A percentile compares a stretch with the other conserved stretches of the same genome.
Evolutionary conservation across 208 protist genomes (phyloP).

Genomic region (Balamuthia mandrillaris): DNA sequence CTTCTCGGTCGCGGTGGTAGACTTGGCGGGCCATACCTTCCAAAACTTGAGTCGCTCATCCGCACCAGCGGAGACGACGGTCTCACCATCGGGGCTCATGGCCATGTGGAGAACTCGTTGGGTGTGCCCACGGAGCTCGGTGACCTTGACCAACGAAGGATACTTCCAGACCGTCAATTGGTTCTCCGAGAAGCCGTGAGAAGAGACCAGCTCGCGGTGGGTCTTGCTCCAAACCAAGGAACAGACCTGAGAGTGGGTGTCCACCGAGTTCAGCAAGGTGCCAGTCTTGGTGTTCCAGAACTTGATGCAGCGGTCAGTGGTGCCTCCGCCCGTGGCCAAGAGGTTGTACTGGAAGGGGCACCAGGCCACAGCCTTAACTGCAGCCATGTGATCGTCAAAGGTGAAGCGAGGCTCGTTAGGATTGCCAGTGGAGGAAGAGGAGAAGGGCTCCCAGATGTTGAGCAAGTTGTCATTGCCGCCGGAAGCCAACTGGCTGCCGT

Average conservation of each 20-base stretch:
- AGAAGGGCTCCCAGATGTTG: conserved; percentile 91
- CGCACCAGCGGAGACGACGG: conserved; percentile 54
- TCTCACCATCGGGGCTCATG: conserved; percentile 89
- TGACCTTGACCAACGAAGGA: conserved; percentile 91
- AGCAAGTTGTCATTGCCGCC: conserved; percentile 98
- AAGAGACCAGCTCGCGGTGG: conserved; percentile 94
- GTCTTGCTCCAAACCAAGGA: conserved; percentile 89
- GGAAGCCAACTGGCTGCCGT: conserved; percentile 87
- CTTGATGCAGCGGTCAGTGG: conserved; percentile 92
- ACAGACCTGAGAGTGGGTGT: conserved; percentile 92
- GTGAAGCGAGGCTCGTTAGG: conserved; percentile 73
- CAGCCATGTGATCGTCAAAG: conserved; percentile 82
- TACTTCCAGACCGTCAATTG: conserved; percentile 99
- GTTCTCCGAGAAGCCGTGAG: conserved; percentile 97
- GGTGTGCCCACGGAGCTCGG: conserved; percentile 95
- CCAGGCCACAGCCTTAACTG: conserved; percentile 97
- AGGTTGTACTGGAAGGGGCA: conserved; percentile 81
- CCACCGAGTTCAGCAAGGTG: conserved; percentile 82
- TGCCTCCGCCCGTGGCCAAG: conserved; percentile 95
- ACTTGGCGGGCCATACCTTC: too few species aligned
- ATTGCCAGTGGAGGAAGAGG: conserved; percentile 51
- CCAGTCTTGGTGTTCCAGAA: conserved; percentile 97
- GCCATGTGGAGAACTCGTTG: conserved; percentile 96
- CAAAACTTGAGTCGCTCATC: too few species aligned
- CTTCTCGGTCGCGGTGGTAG: too few species aligned